Conservation (phyloP, 2,329 filamentous ascomycete genomes). For the Ilyonectria sp. region DNA sequence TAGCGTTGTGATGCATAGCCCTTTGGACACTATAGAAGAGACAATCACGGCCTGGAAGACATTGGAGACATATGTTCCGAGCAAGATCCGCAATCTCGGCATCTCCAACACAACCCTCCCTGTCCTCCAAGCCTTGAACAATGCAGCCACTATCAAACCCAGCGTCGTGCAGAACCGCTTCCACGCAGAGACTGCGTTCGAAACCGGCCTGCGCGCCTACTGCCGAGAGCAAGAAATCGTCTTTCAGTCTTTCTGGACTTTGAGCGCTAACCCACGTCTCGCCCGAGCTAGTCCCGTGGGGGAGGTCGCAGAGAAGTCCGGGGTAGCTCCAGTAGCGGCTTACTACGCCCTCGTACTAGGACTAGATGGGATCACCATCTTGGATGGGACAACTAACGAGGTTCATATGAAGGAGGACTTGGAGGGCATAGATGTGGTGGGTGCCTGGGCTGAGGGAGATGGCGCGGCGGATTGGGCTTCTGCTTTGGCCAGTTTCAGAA, state of each 20-base stretch:
- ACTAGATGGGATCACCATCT: slow-evolving; percentile 57
- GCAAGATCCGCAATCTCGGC: slow-evolving; percentile 76
- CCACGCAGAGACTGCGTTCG: slow-evolving; percentile 71
- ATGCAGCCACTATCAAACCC: slow-evolving; percentile 58
- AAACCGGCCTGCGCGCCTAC: slow-evolving; percentile 70
- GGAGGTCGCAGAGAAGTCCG: slow-evolving; percentile 60
- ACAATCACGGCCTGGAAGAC: slow-evolving; percentile 77
- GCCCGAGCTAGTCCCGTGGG: slow-evolving; percentile 62
- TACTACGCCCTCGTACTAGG: slow-evolving; percentile 66
- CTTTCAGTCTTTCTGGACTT: slow-evolving; percentile 71
- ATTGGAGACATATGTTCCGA: slow-evolving; percentile 77
- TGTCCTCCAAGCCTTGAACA: slow-evolving; percentile 68
- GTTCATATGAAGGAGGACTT: slow-evolving; percentile 67
- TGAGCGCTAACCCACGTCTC: slow-evolving; percentile 63
- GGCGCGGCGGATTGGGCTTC: slow-evolving; percentile 64
- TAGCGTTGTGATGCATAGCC: slow-evolving; percentile 82
- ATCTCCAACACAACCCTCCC: slow-evolving; percentile 81
- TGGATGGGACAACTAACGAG: slow-evolving; percentile 63
- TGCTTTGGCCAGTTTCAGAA: slow-evolving; percentile 65
- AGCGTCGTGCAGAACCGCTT: slow-evolving; percentile 85
- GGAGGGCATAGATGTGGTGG: slow-evolving; percentile 58
- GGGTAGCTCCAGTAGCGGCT: slow-evolving; percentile 57
- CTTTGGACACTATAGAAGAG: slow-evolving; percentile 59
- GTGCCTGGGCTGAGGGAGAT: slow-evolving; percentile 60
- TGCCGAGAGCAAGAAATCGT: slow-evolving; percentile 59